Evolutionary conservation across 805 yeast genomes (phyloP), one percentile per base, ranked within the genome.

Genomic region (Dipodascopsis uninucleata): DNA sequence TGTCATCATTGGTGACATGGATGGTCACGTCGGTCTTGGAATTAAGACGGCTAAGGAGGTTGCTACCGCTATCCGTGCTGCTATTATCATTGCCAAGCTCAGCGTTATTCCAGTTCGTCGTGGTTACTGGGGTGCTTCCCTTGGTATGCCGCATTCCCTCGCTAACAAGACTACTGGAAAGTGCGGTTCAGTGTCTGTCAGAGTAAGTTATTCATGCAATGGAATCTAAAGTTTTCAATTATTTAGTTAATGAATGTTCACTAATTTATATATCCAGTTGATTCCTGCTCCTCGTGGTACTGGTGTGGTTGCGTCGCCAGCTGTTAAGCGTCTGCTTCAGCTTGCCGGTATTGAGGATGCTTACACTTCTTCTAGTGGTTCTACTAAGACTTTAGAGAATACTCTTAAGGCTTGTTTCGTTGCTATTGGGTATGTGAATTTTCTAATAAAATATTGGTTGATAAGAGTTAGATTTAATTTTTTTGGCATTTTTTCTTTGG

Each of bases 231-330:
- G 29, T 12, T 26, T 26, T 26, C 12, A 26, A 26, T 26, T 10
- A 26, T 26, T n/a, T 12, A 26, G 29, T 26, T 29, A 24, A 4
- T 29, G 10, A 7, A 25, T 21, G 10, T 18, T 18, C 5, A 14
- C 39, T 31, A 39, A 9, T 26, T 14, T 17, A 4, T 36, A 16
- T 10, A 14, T 5, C n/a, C 31, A 42, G 82, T 64, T 93, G 71
- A 89, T 93, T 71, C 98, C 98, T 76, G 98, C 98, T 63, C 97
- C 98, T 82, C 93, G 98, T 82, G 98, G 98, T 90, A 88, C 95
- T 74, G 97, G 97, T 85, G 86, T 93, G 71, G 96, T 93, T 66
- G 98, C 98, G 70, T 93, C 98, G 65, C 97, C 98, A 73, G 96
- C 96, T 63, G 97, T 93, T 73, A 90, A 89, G 85, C 88, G 88